phyloP scores from a whole-genome alignment of 2,329 filamentous ascomycete genomes.

The Colletotrichum musicola region DNA sequence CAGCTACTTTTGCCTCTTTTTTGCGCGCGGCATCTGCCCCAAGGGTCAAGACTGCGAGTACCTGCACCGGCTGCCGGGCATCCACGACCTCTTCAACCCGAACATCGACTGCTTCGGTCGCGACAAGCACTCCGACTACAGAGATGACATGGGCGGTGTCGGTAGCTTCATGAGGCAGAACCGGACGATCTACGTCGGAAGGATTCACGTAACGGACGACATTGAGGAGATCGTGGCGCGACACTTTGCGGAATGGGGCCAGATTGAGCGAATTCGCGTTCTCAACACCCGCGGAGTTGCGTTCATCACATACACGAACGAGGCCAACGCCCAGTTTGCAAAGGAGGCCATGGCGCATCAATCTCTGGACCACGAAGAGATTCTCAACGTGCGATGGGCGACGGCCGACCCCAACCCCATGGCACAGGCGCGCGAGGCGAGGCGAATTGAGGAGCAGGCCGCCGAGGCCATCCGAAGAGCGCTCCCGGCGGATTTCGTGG shows the following conservation, averaged over 20 bases:
- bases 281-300: conserved; percentile 90
- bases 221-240: conserved; percentile 96
- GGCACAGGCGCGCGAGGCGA: conserved; percentile 91
- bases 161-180: conserved; percentile 95
- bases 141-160: conserved; percentile 98
- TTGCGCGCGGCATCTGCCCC: conserved; percentile 75
- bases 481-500: conserved; percentile 89
- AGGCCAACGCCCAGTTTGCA: conserved; percentile 82
- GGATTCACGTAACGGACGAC: conserved; percentile 95
- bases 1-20: conserved; percentile 92
- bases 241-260: conserved; percentile 97
- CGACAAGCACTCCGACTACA: conserved; percentile 92
- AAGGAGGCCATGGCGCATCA: conserved; percentile 98
- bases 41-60: conserved; percentile 95
- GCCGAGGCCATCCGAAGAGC: conserved; percentile 92
- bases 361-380: conserved; percentile 88
- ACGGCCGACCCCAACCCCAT: conserved; percentile 96
- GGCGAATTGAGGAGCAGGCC: conserved; percentile 92
- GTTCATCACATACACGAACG: conserved; percentile 94
- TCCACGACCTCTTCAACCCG: conserved; percentile 91
- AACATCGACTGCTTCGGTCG: conserved; percentile 96
- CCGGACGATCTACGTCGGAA: conserved; percentile 90
- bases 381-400: conserved; percentile 96
- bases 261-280: conserved; percentile 87
- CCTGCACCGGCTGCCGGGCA: conserved; percentile 86